A percentile compares a stretch with the other conserved stretches of the same genome.
These are phyloP conservation scores for Luzula sylvatica DNA, from an alignment of 176 grass and related monocot species.

Conservation along the genomic window DNA sequence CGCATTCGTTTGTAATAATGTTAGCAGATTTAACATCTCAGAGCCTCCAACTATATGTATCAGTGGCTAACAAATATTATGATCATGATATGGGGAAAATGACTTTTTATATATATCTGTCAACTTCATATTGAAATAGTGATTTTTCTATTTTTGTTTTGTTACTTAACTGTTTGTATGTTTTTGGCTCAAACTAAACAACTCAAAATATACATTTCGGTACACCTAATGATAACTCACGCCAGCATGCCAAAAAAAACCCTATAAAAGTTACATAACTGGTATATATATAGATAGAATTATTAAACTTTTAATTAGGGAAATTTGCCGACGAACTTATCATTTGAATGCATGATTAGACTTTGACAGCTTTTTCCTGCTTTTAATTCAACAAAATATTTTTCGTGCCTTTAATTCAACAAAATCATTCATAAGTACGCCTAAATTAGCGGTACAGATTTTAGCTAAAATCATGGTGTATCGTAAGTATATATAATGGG, in stretches of 20 bases:
- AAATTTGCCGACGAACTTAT: not conserved
- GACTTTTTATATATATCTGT: too few species aligned
- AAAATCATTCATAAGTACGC: conserved; percentile 1
- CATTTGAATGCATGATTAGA: conserved; percentile 10
- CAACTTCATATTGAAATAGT: too few species aligned
- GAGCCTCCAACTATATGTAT: too few species aligned
- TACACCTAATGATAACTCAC: conserved; percentile 1
- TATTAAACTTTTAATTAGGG: not conserved
- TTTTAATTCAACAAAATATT: conserved; percentile 6
- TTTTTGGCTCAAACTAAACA: not conserved
- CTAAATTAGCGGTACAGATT: too few species aligned
- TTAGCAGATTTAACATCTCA: too few species aligned
- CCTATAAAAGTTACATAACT: not conserved
- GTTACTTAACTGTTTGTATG: not conserved
- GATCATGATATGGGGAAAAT: too few species aligned
- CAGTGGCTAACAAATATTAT: too few species aligned
- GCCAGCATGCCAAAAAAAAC: not conserved
- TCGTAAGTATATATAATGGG: too few species aligned
- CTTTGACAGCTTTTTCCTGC: not conserved
- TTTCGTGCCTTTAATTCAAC: not conserved
- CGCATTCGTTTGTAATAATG: too few species aligned
- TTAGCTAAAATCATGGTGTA: too few species aligned
- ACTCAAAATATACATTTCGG: not conserved
- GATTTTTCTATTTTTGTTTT: not conserved
- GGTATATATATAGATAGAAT: not conserved